Percentiles rank a stretch among this genome's conserved stretches.
phyloP scores from a whole-genome alignment of 306 rosid genomes.

The peach (Prunus persica) region DNA sequence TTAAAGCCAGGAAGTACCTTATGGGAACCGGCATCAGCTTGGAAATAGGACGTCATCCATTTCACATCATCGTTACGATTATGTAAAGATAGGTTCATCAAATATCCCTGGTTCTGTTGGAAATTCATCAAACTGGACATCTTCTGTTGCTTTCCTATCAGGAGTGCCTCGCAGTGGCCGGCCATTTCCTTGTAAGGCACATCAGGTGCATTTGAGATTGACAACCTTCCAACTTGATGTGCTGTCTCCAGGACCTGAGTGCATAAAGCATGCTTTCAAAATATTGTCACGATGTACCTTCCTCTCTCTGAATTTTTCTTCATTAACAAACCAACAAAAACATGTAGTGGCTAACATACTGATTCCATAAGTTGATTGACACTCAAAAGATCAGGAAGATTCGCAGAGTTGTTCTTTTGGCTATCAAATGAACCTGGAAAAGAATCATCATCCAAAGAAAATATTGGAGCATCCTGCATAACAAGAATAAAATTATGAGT shows the following conservation, averaged over 20 bases:
- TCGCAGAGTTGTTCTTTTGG: conserved; percentile 42
- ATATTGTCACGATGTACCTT: neutral
- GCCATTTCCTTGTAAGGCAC: conserved; percentile 83
- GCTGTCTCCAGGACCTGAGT: conserved; percentile 71
- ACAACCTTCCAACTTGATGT: conserved; percentile 54
- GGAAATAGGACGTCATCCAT: conserved; percentile 21
- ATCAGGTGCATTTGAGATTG: conserved; percentile 44
- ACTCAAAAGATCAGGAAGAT: conserved; percentile 51
- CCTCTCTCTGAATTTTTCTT: neutral
- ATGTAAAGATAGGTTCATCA: conserved; percentile 22
- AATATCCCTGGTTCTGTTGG: conserved; percentile 42
- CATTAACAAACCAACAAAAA: conserved; percentile 1
- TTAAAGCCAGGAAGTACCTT: conserved; percentile 42
- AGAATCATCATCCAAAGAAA: conserved; percentile 56
- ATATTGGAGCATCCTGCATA: conserved; percentile 46
- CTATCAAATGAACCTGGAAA: conserved; percentile 50
- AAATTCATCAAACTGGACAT: conserved; percentile 68
- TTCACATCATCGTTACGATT: conserved; percentile 34
- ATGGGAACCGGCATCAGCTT: conserved; percentile 5
- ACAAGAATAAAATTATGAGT: conserved; percentile 20
- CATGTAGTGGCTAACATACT: conserved; percentile 49
- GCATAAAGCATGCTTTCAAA: conserved; percentile 15
- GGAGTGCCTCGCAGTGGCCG: conserved; percentile 68
- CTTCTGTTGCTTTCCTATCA: conserved; percentile 68
- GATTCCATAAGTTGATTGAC: conserved; percentile 88